Evolutionary conservation across 805 yeast genomes (phyloP).

Genomic region (Sungouiella thailandica): DNA sequence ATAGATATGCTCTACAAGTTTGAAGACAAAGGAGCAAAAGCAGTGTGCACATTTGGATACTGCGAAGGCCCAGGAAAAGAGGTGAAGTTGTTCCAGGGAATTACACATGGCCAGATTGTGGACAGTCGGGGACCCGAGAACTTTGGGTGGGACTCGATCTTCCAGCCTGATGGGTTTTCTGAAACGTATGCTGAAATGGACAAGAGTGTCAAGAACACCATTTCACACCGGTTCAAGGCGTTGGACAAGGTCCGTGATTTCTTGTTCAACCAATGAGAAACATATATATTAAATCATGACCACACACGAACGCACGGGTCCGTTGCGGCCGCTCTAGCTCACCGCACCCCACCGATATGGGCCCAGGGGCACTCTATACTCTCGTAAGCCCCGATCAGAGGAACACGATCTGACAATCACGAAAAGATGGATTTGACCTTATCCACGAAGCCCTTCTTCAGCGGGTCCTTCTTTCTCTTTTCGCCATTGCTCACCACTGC

Average conservation of each 20-base stretch:
- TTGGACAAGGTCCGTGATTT: constrained; percentile 63
- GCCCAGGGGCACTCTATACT: background rate
- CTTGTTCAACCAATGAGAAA: constrained; percentile 19
- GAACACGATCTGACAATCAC: too few relatives aligned
- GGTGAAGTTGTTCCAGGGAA: constrained; percentile 79
- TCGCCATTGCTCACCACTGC: constrained; percentile 34
- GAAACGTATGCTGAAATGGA: constrained; percentile 84
- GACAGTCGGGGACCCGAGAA: constrained; percentile 64
- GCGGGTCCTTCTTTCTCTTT: constrained; percentile 15
- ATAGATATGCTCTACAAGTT: constrained; percentile 75
- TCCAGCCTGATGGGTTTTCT: constrained; percentile 72
- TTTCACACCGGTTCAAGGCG: constrained; percentile 87
- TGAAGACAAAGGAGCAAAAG: constrained; percentile 79
- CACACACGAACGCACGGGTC: too few relatives aligned
- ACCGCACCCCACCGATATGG: too few relatives aligned
- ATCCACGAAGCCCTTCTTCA: constrained; percentile 33
- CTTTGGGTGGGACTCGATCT: constrained; percentile 95
- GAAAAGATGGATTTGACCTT: constrained; percentile 42
- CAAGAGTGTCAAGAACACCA: constrained; percentile 65
- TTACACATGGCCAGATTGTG: constrained; percentile 77
- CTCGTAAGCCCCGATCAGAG: too few relatives aligned
- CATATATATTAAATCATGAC: constrained; percentile 1
- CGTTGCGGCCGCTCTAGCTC: too few relatives aligned
- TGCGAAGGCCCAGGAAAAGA: constrained; percentile 74
- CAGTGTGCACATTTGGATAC: constrained; percentile 89